A percentile compares a stretch with the other conserved stretches of the same genome.
phyloP scores from a whole-genome alignment of 495 filamentous ascomycete genomes.

The Daldinia grandis region DNA sequence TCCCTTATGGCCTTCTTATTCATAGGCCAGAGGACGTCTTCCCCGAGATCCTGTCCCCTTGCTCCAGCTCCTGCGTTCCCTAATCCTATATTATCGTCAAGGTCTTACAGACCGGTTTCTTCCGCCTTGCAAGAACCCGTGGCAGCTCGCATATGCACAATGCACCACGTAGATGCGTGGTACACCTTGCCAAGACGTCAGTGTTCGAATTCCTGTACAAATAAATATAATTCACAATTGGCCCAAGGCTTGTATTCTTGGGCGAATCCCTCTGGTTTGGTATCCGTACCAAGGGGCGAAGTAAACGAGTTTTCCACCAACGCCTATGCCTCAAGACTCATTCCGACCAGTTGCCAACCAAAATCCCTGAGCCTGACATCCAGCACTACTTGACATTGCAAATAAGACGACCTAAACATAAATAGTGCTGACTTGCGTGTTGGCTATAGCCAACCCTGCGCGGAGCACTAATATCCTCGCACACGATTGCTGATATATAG shows the following conservation, averaged over 20 bases:
- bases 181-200: conserved; percentile 28
- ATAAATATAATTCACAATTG: conserved; percentile 31
- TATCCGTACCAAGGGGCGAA: conserved; percentile 9
- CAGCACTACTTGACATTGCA: conserved; percentile 8
- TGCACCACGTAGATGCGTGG: conserved; percentile 29
- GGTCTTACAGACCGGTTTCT: neutral
- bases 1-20: neutral
- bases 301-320: conserved; percentile 25
- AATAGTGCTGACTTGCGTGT: neutral
- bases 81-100: neutral
- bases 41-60: neutral
- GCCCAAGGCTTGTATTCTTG: conserved; percentile 42
- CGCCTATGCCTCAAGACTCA: conserved; percentile 28
- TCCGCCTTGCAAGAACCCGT: neutral
- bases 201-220: conserved; percentile 13
- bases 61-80: neutral
- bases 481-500: neutral
- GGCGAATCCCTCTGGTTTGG: conserved; percentile 9
- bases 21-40: neutral
- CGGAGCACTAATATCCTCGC: neutral
- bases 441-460: neutral
- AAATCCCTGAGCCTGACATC: conserved; percentile 10
- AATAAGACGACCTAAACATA: conserved; percentile 11
- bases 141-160: conserved; percentile 36
- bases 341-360: conserved; percentile 14